These are phyloP conservation scores for Toxoplasma gondii DNA, from an alignment of 169 alveolate genomes.

Conservation along the genomic window DNA sequence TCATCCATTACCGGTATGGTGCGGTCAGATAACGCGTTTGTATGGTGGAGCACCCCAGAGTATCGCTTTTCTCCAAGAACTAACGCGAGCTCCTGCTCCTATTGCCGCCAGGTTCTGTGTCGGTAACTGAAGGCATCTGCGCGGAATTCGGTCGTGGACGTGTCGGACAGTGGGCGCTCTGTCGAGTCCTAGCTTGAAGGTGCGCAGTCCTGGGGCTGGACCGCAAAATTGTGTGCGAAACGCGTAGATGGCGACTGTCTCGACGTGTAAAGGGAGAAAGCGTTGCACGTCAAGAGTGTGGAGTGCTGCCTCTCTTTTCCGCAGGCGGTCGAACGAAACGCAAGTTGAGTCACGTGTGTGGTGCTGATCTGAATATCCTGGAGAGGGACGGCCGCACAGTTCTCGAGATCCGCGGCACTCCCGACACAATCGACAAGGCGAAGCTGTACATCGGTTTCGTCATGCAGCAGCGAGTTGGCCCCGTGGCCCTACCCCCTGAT, in stretches of 20 bases:
- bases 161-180: no score
- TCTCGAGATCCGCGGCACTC: constrained; percentile 75
- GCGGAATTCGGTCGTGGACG: no score
- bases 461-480: constrained; percentile 78
- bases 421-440: constrained; percentile 71
- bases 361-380: constrained; percentile 57
- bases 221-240: no score
- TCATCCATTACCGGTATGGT: background rate
- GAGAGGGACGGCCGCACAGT: constrained; percentile 60
- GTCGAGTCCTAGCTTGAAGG: no score
- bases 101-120: no score
- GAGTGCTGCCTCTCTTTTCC: background rate
- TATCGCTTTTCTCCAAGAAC: no score
- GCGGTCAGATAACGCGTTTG: background rate
- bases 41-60: background rate
- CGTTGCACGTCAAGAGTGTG: no score
- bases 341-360: constrained; percentile 65
- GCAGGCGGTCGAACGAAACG: constrained; percentile 65
- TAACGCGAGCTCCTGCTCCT: no score
- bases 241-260: no score
- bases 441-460: constrained; percentile 72
- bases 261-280: no score
- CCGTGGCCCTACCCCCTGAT: constrained; percentile 73
- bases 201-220: no score
- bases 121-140: no score